Evolutionary conservation across 441 rosid genomes (phyloP).

Genomic region (Eutrema salsugineum): DNA sequence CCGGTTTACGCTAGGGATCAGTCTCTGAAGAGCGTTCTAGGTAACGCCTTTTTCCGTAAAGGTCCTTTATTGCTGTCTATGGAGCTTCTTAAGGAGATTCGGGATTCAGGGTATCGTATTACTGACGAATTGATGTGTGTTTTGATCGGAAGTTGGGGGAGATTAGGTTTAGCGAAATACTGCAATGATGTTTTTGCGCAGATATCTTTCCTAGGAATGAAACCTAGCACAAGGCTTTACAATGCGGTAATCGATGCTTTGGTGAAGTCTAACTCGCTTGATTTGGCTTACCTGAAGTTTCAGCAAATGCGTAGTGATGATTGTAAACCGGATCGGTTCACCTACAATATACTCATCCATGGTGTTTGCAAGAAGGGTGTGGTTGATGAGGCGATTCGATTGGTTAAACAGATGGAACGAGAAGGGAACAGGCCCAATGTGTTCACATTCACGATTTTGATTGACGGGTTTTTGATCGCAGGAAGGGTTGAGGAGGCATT

Average conservation of each 20-base stretch:
- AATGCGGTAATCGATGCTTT: constrained; percentile 83
- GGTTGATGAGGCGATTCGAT: constrained; percentile 75
- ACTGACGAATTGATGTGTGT: constrained; percentile 66
- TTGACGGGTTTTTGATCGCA: constrained; percentile 79
- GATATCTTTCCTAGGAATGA: constrained; percentile 69
- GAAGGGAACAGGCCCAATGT: constrained; percentile 65
- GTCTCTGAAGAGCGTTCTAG: constrained; percentile 51
- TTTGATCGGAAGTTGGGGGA: constrained; percentile 91
- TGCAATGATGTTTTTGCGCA: constrained; percentile 80
- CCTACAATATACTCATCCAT: constrained; percentile 82
- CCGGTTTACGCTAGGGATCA: constrained; percentile 47
- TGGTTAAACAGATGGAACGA: constrained; percentile 83
- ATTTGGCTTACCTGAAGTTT: constrained; percentile 83
- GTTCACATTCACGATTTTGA: constrained; percentile 67
- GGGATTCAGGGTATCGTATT: constrained; percentile 50
- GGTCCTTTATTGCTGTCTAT: constrained; percentile 74
- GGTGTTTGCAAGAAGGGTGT: constrained; percentile 82
- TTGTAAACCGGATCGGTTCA: constrained; percentile 83
- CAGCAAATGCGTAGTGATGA: constrained; percentile 80
- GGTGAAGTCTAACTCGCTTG: constrained; percentile 77
- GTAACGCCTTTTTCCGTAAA: constrained; percentile 43
- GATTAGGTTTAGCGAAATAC: constrained; percentile 80
- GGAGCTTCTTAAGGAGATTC: constrained; percentile 63
- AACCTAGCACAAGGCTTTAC: constrained; percentile 74
- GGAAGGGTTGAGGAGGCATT: constrained; percentile 70